phyloP scores from a whole-genome alignment of 2,329 filamentous ascomycete species.

The Reticulascus tulasneorum region DNA sequence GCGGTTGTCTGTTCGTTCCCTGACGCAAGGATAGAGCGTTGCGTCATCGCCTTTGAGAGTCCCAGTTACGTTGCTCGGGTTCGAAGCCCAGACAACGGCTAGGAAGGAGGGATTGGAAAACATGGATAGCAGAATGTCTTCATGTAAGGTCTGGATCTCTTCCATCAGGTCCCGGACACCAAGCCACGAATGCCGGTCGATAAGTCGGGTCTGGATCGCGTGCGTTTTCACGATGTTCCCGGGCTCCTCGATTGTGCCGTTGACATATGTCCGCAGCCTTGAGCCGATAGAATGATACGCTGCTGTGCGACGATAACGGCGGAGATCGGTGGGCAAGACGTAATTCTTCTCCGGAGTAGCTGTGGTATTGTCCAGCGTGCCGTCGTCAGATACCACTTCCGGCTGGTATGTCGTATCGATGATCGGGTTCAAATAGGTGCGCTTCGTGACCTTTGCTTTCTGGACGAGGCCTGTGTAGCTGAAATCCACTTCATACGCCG shows the following conservation, averaged over 20 bases:
- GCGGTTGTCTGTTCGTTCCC: constrained; percentile 21
- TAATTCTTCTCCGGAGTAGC: constrained; percentile 21
- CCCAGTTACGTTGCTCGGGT: constrained; percentile 17
- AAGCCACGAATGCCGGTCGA: constrained; percentile 27
- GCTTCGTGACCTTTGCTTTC: constrained; percentile 15
- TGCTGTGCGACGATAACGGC: constrained; percentile 23
- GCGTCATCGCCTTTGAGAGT: constrained; percentile 1
- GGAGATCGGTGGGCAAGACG: constrained; percentile 18
- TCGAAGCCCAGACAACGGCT: constrained; percentile 26
- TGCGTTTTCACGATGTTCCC: constrained; percentile 23
- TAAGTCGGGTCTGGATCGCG: constrained; percentile 34
- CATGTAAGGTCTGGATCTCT: constrained; percentile 23
- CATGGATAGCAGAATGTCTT: constrained; percentile 30
- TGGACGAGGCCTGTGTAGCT: constrained; percentile 22
- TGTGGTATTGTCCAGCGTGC: constrained; percentile 27
- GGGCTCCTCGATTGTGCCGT: constrained; percentile 24
- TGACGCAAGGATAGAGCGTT: constrained; percentile 24
- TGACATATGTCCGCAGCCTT: constrained; percentile 23
- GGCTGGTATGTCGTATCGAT: constrained; percentile 23
- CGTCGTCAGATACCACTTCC: constrained; percentile 22
- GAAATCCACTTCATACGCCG: constrained; percentile 25
- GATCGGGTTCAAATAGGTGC: constrained; percentile 19
- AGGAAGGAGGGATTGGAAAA: constrained; percentile 29
- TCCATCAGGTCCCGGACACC: constrained; percentile 19
- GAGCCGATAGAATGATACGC: constrained; percentile 27